A percentile compares a stretch with the other conserved stretches of the same genome.
These are phyloP conservation scores for Cordyceps cateniannulata DNA, from an alignment of 2,329 filamentous ascomycete species.

Conservation along the genomic window DNA sequence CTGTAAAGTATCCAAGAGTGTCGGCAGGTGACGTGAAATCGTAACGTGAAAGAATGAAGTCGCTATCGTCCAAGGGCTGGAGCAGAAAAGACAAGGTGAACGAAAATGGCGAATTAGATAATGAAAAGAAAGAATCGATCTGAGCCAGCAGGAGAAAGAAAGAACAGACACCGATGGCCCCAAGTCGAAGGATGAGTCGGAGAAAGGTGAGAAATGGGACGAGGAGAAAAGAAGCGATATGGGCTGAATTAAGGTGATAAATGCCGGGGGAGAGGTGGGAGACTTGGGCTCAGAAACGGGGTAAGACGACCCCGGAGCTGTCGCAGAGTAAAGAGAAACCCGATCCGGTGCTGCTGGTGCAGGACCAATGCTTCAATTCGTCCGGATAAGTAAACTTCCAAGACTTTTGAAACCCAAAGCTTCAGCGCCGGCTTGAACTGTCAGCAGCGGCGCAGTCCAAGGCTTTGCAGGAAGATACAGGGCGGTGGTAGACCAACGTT, in stretches of 20 bases:
- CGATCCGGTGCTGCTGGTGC: conserved; percentile 9
- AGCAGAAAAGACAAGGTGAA: neutral
- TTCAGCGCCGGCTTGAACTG: neutral
- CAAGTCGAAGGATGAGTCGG: conserved; percentile 12
- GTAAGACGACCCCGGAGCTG: conserved; percentile 4
- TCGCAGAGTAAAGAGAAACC: conserved; percentile 11
- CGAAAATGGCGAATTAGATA: conserved; percentile 9
- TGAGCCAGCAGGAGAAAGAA: conserved; percentile 50
- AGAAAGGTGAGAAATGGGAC: conserved; percentile 19
- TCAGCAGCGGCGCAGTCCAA: neutral
- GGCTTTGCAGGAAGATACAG: neutral
- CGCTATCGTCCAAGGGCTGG: neutral
- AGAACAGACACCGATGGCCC: conserved; percentile 17
- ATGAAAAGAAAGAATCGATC: conserved; percentile 36
- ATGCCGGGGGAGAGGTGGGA: conserved; percentile 1
- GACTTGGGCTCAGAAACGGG: conserved; percentile 2
- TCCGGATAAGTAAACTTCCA: neutral
- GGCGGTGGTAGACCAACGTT: neutral
- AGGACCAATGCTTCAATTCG: conserved; percentile 8
- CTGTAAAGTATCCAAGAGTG: neutral
- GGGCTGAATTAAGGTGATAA: conserved; percentile 9
- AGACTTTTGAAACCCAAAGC: conserved; percentile 7
- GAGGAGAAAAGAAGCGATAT: conserved; percentile 13
- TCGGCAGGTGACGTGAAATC: neutral
- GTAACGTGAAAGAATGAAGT: neutral